Evolutionary conservation across 768 basidiomycete species (phyloP).

Genomic region (Hortiboletus campestris): DNA sequence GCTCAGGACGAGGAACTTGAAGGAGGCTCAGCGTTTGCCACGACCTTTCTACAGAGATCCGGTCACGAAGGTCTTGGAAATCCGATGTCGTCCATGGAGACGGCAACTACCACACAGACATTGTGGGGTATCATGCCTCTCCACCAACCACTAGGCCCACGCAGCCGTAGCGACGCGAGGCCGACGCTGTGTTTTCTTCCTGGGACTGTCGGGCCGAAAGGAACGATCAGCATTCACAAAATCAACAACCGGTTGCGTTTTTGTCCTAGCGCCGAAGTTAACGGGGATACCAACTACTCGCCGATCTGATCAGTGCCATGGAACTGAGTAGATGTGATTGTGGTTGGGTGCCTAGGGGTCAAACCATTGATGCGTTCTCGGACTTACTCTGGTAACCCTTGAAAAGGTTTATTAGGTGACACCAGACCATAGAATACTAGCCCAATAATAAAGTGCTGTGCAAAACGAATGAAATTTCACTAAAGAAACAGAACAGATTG

Average conservation of each 20-base stretch:
- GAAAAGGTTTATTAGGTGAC: background rate
- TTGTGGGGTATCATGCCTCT: no score
- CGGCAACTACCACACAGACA: no score
- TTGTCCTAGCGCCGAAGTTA: background rate
- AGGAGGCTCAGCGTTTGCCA: no score
- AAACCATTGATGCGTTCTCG: background rate
- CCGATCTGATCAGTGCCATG: background rate
- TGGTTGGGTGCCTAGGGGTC: background rate
- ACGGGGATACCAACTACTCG: background rate
- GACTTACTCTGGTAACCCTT: background rate
- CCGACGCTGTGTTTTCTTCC: no score
- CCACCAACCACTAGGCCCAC: no score
- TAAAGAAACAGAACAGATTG: conserved; percentile 17
- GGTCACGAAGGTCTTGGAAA: background rate
- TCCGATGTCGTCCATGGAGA: background rate
- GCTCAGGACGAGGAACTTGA: no score
- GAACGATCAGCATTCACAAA: no score
- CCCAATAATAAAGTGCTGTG: background rate
- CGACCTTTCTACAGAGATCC: no score
- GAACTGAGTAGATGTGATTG: background rate
- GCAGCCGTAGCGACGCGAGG: no score
- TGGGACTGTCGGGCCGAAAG: background rate
- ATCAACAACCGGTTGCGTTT: background rate
- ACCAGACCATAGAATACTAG: background rate
- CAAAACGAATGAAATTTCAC: conserved; percentile 15